Conservation (phyloP, 176 grass and related monocot genomes). For the Oryza longistaminata region DNA sequence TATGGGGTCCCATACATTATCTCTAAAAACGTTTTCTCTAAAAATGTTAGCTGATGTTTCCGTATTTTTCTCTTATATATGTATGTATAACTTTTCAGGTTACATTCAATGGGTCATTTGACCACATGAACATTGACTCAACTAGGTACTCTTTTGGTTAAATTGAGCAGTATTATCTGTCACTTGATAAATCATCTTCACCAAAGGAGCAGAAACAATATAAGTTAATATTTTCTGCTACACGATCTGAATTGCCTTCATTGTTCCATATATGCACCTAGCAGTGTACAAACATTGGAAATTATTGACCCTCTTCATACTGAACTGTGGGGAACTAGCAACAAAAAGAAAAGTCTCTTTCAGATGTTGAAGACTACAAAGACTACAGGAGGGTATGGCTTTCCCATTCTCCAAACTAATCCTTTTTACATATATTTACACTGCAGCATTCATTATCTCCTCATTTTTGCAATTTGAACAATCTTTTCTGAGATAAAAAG, state of each 20-base stretch:
- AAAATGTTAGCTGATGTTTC: conserved; percentile 1
- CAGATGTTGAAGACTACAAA: conserved; percentile 96
- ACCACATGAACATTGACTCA: conserved; percentile 94
- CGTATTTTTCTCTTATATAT: conserved; percentile 23
- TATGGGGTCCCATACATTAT: conserved; percentile 6
- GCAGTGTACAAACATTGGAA: conserved; percentile 92
- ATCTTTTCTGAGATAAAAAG: background rate
- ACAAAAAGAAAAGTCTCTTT: conserved; percentile 98
- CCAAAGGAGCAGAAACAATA: conserved; percentile 13
- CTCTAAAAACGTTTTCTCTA: conserved; percentile 23
- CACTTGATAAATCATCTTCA: conserved; percentile 28
- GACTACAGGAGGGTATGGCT: conserved; percentile 84
- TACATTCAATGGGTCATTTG: conserved; percentile 96
- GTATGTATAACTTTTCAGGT: conserved; percentile 50
- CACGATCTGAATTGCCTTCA: conserved; percentile 21
- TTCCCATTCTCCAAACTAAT: conserved; percentile 17
- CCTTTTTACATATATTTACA: conserved; percentile 8
- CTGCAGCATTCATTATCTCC: conserved; percentile 12
- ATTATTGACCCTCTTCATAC: conserved; percentile 93
- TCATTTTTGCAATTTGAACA: conserved; percentile 8
- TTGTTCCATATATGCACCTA: conserved; percentile 33
- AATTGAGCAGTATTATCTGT: background rate
- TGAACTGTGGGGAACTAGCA: conserved; percentile 76
- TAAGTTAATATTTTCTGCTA: conserved; percentile 3
- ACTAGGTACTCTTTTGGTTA: conserved; percentile 66